Base-by-base conservation (phyloP, 225 moss, liverwort and hornwort species). In the Bryum argenteum region DNA sequence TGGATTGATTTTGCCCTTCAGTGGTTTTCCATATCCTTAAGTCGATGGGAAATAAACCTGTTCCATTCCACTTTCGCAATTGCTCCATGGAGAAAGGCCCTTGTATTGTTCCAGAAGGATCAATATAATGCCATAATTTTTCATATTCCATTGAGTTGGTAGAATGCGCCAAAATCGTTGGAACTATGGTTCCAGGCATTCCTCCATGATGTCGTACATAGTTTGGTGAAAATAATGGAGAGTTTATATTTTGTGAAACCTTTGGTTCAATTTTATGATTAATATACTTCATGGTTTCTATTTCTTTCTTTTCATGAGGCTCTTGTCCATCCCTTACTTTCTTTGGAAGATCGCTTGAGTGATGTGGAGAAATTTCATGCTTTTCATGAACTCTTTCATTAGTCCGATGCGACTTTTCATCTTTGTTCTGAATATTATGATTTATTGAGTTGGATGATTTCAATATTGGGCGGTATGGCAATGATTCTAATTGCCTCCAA, bases 61-160 rank as follows among this genome's bases (percentile, higher is more conserved):
- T 93, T 6, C 70, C 87, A 23, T 93, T 93, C 95, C 95, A 96
- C 54, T 96, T 96, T 40, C 78, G 84, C 63, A 96, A 61, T 61
- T 96, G 95, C 28, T 91, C 91, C 48, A 96, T 89, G 8, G 91
- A 79, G 72, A 96, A 96, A 6, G 95, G 93, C 26, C 95, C 95
- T 77, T 96, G 95, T 16, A 87, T 72, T 1, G 89, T 93, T 50
- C 76, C 80, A 23, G 76, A 79, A 13, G 93, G 95, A 9, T 96
- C 95, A 62, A 82, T 50, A 69, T 96, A 93, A 66, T 96, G 89
- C 95, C 95, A 96, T 47, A 82, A 67, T 11, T 90, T 93, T 77
- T 93, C 93, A 47, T 91, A 77, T n/a, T 87, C 91, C 4, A 19
- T 26, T 43, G 37, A 1, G 59, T 57, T 57, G 13, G 76, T 71